Percentiles rank a stretch among this genome's conserved stretches.
Conservation (phyloP, 805 yeast genomes). For the Candida yuanshanica region DNA sequence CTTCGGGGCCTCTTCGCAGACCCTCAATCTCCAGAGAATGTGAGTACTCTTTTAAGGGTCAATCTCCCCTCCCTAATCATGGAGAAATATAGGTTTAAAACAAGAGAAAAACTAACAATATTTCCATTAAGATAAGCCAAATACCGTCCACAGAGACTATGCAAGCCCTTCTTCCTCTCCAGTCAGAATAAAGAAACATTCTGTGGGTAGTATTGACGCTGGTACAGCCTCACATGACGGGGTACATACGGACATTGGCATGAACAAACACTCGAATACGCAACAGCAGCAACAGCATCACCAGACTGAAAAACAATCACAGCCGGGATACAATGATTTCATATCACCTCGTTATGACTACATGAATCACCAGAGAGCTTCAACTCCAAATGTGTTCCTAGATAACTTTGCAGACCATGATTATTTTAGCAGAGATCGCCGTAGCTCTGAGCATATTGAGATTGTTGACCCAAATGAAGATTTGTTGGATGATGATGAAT, state of each 20-base stretch:
- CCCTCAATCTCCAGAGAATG: not conserved
- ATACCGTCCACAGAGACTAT: not conserved
- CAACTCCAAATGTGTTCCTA: constrained; percentile 7
- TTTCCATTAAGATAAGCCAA: not conserved
- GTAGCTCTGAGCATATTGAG: constrained; percentile 2
- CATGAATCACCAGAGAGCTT: not conserved
- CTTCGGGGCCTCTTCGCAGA: not conserved
- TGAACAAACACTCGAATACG: not conserved
- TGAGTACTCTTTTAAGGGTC: not conserved
- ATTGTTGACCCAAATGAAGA: not conserved
- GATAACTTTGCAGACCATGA: constrained; percentile 8
- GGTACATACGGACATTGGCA: not conserved
- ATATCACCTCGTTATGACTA: not conserved
- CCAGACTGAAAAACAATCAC: not conserved
- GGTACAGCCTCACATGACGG: not conserved
- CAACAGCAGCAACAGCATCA: not conserved
- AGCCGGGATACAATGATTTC: not conserved
- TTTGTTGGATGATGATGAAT: constrained; percentile 14
- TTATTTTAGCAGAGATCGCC: constrained; percentile 7
- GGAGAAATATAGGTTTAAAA: too few species aligned
- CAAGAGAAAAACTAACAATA: not conserved
- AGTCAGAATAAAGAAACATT: not conserved
- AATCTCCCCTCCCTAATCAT: too few species aligned
- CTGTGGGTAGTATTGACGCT: not conserved
- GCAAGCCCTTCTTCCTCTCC: not conserved